Base-by-base conservation (phyloP, 164 flowering plant species). In the Echeveria elegans region DNA sequence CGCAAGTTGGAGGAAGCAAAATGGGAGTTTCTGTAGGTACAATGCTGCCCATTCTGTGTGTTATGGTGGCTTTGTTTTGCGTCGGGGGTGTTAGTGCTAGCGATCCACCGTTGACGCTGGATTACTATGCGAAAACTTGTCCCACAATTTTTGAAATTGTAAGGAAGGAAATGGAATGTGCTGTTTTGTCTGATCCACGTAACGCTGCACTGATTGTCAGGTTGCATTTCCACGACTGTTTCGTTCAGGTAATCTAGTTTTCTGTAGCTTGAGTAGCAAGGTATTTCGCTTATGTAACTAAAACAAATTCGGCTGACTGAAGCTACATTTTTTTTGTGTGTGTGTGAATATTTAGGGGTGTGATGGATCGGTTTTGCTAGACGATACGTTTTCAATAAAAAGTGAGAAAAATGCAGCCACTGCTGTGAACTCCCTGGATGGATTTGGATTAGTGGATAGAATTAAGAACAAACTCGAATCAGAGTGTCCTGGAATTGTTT, bases 311-410 rank as follows among this genome's bases (percentile, higher is more conserved):
- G 34, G 4, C 24, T 19, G 6, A 5, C n/a, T 21, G 23, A 6
- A 14, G 34, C 19, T 9, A 10, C 28, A 19, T 37, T 4, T 43
- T 65, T 65, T 12, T 38, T 43, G 30, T 53, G 24, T 1, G n/a
- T n/a, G n/a, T n/a, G n/a, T n/a, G n/a, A n/a, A n/a, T n/a, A 15
- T 63, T 66, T 82, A 94, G 98, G 98, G 98, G 2, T 94, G 98
- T 14, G 98, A 94, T 70, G 98, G 85, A 8, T 94, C 98, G 26
- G 82, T 94, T 65, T 74, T 94, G 79, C 79, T 94, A 5, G 98
- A 94, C 4, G 96, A 90, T 74, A 89, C 97, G 21, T 47, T 75
- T 58, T 82, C 87, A 40, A 73, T 90, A 5, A 48, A 80, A 75
- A 96, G 98, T 36, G 98, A 94, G 75, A 90, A 93, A 77, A 77